A percentile compares a stretch with the other conserved stretches of the same genome.
These are phyloP conservation scores for Parathielavia appendiculata DNA, from an alignment of 495 filamentous ascomycete species.

Conservation along the genomic window DNA sequence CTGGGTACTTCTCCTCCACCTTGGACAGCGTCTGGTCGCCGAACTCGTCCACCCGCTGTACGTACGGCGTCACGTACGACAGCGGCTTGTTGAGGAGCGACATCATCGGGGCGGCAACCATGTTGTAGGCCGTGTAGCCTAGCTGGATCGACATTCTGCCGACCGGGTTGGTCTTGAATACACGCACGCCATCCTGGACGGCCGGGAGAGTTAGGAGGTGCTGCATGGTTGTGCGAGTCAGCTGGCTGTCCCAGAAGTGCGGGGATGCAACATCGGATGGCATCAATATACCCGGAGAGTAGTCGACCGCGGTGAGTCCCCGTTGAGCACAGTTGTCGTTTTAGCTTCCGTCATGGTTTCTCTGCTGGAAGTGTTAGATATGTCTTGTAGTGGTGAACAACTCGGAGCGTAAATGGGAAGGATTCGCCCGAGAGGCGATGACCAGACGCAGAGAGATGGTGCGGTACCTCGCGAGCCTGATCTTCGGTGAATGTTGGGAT, in stretches of 20 bases:
- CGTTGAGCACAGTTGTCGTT: constrained; percentile 23
- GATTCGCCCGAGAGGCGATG: no score
- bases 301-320: constrained; percentile 27
- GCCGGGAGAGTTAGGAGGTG: constrained; percentile 83
- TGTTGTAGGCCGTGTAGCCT: constrained; percentile 60
- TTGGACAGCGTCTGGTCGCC: constrained; percentile 68
- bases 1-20: constrained; percentile 75
- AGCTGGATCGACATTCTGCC: constrained; percentile 75
- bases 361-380: constrained; percentile 16
- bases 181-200: constrained; percentile 69
- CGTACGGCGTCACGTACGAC: constrained; percentile 73
- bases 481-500: no score
- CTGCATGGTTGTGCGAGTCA: constrained; percentile 36
- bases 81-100: constrained; percentile 75
- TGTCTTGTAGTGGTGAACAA: constrained; percentile 11
- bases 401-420: not conserved
- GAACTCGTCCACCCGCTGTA: constrained; percentile 71
- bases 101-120: constrained; percentile 61
- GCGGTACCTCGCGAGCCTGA: no score
- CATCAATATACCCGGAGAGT: constrained; percentile 25
- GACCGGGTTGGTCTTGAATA: constrained; percentile 72
- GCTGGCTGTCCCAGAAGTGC: not conserved
- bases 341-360: constrained; percentile 22
- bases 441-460: no score
- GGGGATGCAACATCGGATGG: not conserved